phyloP scores from a whole-genome alignment of 306 rosid species.

The Purshia tridentata region DNA sequence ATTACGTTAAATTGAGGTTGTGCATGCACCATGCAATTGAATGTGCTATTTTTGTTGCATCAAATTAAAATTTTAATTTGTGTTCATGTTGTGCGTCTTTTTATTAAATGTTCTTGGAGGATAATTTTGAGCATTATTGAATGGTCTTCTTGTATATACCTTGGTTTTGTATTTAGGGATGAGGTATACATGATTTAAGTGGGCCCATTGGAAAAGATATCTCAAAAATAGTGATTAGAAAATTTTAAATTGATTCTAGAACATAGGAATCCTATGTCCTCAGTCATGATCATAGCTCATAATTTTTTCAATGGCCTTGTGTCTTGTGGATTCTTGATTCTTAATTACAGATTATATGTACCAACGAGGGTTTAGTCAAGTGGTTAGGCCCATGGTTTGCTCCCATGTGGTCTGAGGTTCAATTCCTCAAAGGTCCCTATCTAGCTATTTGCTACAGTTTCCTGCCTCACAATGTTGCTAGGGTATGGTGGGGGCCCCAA shows the following conservation, averaged over 20 bases:
- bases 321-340: background rate
- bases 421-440: too few relatives aligned
- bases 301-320: background rate
- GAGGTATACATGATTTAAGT: too few relatives aligned
- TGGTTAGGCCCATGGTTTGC: too few relatives aligned
- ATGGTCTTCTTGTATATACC: background rate
- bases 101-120: background rate
- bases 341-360: background rate
- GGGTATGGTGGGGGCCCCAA: too few relatives aligned
- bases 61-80: background rate
- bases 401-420: too few relatives aligned
- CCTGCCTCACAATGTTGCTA: too few relatives aligned
- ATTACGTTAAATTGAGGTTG: background rate
- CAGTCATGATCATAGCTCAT: background rate
- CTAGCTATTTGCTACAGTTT: too few relatives aligned
- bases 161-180: background rate
- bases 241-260: background rate
- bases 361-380: too few relatives aligned
- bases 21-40: slow-evolving; percentile 7
- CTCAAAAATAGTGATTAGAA: background rate
- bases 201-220: background rate
- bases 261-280: background rate
- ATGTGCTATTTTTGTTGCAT: slow-evolving; percentile 12
- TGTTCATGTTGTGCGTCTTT: background rate
- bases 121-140: background rate